phyloP scores from a whole-genome alignment of 164 flowering plant genomes.

The Dillenia suffruticosa region DNA sequence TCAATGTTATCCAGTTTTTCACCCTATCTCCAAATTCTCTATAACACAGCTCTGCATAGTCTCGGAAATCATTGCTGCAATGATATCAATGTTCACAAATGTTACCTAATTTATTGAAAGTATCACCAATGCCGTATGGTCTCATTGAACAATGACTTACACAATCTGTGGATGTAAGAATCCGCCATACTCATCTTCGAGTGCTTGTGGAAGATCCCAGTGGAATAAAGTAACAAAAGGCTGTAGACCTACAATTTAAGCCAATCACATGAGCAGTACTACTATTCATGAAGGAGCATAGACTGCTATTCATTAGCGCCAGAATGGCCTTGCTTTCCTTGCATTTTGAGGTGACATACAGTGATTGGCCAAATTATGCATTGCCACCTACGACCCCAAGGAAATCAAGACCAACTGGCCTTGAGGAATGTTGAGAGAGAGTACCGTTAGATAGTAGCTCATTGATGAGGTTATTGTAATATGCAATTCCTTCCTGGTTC shows the following conservation, averaged over 20 bases:
- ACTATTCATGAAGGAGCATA: background rate
- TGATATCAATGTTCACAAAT: background rate
- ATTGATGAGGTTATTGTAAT: conserved; percentile 11
- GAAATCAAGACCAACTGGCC: too few relatives aligned
- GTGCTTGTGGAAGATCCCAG: conserved; percentile 30
- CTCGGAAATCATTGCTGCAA: conserved; percentile 26
- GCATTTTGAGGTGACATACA: too few relatives aligned
- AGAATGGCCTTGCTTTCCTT: background rate
- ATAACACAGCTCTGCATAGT: conserved; percentile 30
- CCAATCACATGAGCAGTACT: background rate
- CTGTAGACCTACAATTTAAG: conserved; percentile 16
- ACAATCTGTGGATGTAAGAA: conserved; percentile 22
- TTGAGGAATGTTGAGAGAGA: background rate
- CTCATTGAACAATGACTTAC: conserved; percentile 4
- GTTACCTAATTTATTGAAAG: too few relatives aligned
- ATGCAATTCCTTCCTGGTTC: conserved; percentile 11
- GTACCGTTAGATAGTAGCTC: conserved; percentile 21
- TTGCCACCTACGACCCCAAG: too few relatives aligned
- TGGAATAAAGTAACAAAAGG: conserved; percentile 26
- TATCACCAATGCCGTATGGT: too few relatives aligned
- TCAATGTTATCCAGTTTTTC: conserved; percentile 31
- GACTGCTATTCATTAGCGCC: background rate
- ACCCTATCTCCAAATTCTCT: conserved; percentile 32
- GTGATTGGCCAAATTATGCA: too few relatives aligned
- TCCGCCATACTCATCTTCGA: conserved; percentile 33